Evolutionary conservation across 176 grass and related monocot genomes (phyloP).

Genomic region (Metroxylon sagu): DNA sequence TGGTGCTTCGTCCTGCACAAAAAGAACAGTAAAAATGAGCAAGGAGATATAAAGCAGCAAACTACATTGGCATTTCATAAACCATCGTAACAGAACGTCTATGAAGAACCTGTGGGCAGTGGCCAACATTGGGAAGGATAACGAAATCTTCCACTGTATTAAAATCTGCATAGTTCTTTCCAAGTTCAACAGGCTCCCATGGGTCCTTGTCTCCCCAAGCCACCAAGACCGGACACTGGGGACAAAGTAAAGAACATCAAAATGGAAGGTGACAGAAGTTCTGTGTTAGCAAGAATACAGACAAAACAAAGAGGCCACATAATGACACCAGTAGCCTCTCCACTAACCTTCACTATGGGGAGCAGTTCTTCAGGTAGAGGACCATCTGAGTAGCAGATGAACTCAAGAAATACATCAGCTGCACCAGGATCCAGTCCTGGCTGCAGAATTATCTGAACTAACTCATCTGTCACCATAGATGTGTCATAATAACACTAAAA

Average conservation of each 20-base stretch:
- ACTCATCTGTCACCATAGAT: slow-evolving; percentile 73
- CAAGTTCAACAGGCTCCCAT: slow-evolving; percentile 91
- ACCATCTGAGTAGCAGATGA: slow-evolving; percentile 93
- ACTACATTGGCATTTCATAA: not conserved
- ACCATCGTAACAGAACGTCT: no score
- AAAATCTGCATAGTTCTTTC: slow-evolving; percentile 68
- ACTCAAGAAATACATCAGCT: slow-evolving; percentile 91
- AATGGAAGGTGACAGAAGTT: not conserved
- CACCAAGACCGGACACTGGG: slow-evolving; percentile 76
- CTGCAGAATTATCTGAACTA: slow-evolving; percentile 85
- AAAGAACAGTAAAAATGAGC: not conserved
- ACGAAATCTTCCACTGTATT: slow-evolving; percentile 79
- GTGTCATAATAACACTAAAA: slow-evolving; percentile 88
- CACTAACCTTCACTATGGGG: slow-evolving; percentile 54
- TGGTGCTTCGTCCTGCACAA: slow-evolving; percentile 77
- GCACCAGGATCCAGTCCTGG: slow-evolving; percentile 82
- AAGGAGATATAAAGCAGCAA: not conserved
- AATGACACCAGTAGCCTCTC: not conserved
- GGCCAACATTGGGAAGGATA: slow-evolving; percentile 77
- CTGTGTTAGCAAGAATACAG: no score
- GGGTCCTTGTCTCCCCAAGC: slow-evolving; percentile 92
- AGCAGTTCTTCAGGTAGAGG: slow-evolving; percentile 96
- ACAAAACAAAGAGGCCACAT: no score
- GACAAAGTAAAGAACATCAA: not conserved
- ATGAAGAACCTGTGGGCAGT: slow-evolving; percentile 77